phyloP scores from a whole-genome alignment of 495 filamentous ascomycete genomes.

The Aspergillus steynii region DNA sequence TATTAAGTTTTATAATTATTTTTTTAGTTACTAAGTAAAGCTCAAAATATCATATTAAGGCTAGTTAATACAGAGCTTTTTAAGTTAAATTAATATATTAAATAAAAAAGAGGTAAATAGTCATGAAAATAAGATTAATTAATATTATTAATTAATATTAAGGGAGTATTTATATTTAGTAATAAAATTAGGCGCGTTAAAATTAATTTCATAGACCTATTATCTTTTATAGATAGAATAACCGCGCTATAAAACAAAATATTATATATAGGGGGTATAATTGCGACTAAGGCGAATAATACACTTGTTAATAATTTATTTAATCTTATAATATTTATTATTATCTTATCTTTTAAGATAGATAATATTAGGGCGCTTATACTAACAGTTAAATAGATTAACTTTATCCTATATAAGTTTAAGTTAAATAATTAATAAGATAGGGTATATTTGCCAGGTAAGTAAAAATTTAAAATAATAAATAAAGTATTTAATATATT shows the following conservation, averaged over 20 bases:
- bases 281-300: background rate
- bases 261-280: background rate
- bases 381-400: background rate
- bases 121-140: too few relatives aligned
- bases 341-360: background rate
- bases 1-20: too few relatives aligned
- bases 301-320: background rate
- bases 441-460: background rate
- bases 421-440: background rate
- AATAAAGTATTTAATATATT: slow-evolving; percentile 2
- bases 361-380: background rate
- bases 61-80: too few relatives aligned
- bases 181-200: background rate
- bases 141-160: too few relatives aligned
- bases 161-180: too few relatives aligned
- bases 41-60: too few relatives aligned
- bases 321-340: background rate
- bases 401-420: background rate
- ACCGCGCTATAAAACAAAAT: background rate
- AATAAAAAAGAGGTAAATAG: too few relatives aligned
- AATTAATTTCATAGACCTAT: background rate
- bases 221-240: background rate
- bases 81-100: too few relatives aligned
- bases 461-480: slow-evolving; percentile 1
- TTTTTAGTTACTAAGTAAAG: too few relatives aligned